phyloP scores from a whole-genome alignment of 2,329 filamentous ascomycete genomes.

The Beauveria australis region DNA sequence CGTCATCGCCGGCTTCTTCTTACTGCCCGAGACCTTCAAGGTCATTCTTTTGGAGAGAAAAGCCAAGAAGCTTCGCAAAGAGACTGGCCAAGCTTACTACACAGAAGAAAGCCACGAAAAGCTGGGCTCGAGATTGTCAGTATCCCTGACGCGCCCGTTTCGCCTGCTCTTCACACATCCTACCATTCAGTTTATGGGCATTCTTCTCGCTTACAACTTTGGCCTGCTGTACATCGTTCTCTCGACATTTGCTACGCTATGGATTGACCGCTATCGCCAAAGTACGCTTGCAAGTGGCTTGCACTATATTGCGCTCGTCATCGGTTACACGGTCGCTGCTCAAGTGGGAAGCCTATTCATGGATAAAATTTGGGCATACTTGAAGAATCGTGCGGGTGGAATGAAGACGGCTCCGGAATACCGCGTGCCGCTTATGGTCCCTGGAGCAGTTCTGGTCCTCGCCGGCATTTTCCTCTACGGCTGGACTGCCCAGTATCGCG shows the following conservation, averaged over 20 bases:
- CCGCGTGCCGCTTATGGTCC: slow-evolving; percentile 44
- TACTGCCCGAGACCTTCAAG: slow-evolving; percentile 51
- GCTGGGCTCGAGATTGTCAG: neutral
- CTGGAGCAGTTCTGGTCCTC: slow-evolving; percentile 36
- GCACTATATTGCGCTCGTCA: slow-evolving; percentile 42
- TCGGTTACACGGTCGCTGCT: slow-evolving; percentile 31
- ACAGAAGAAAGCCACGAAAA: neutral
- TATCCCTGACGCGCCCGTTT: slow-evolving; percentile 16
- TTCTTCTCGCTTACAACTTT: slow-evolving; percentile 39
- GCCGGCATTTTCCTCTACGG: slow-evolving; percentile 31
- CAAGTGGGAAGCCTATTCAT: slow-evolving; percentile 28
- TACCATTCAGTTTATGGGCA: slow-evolving; percentile 37
- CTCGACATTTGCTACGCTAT: slow-evolving; percentile 43
- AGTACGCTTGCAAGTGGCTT: slow-evolving; percentile 35
- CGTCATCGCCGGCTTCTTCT: slow-evolving; percentile 43
- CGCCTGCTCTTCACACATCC: slow-evolving; percentile 34
- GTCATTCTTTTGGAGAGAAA: slow-evolving; percentile 44
- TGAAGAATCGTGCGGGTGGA: slow-evolving; percentile 8
- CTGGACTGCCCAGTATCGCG: slow-evolving; percentile 38
- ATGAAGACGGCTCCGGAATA: slow-evolving; percentile 32
- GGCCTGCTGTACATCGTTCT: slow-evolving; percentile 44
- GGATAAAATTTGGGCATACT: slow-evolving; percentile 27
- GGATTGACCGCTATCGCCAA: slow-evolving; percentile 36
- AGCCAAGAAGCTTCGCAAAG: neutral
- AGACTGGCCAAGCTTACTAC: neutral